Percentiles rank a stretch among this genome's conserved stretches.
Evolutionary conservation across 1,139 yeast species (phyloP).

Genomic region (Candida sojae): DNA sequence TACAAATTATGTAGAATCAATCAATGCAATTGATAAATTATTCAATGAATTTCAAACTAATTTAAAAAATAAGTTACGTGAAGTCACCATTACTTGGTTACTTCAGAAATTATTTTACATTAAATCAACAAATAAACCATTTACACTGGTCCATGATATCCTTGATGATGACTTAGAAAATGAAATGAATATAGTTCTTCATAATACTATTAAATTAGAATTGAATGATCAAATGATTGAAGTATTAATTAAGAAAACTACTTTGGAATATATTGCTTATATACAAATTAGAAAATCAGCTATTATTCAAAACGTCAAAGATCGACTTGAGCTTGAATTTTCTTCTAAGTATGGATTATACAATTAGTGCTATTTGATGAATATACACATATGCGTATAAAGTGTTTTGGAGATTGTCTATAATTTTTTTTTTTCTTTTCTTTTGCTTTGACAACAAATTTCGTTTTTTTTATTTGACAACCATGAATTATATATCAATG

Average conservation of each 20-base stretch:
- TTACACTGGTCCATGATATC: background rate
- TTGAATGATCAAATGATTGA: background rate
- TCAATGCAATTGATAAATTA: background rate
- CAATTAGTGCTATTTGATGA: too few species aligned
- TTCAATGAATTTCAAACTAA: background rate
- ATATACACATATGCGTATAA: too few species aligned
- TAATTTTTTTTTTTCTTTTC: background rate
- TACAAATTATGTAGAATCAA: background rate
- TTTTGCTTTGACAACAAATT: background rate
- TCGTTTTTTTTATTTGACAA: background rate
- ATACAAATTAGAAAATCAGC: constrained; percentile 1
- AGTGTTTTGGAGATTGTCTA: too few species aligned
- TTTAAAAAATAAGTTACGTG: background rate
- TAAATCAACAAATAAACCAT: background rate
- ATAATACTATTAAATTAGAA: background rate
- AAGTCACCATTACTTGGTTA: background rate
- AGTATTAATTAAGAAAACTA: background rate
- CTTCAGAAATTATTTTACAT: background rate
- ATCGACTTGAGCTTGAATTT: background rate
- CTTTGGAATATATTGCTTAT: background rate
- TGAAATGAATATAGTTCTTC: background rate
- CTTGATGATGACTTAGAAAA: background rate
- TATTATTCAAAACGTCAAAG: background rate
- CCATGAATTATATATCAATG: background rate
- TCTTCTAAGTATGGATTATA: background rate